Base-by-base conservation (phyloP, 2,329 filamentous ascomycete species). In the Microdochium paspali region DNA sequence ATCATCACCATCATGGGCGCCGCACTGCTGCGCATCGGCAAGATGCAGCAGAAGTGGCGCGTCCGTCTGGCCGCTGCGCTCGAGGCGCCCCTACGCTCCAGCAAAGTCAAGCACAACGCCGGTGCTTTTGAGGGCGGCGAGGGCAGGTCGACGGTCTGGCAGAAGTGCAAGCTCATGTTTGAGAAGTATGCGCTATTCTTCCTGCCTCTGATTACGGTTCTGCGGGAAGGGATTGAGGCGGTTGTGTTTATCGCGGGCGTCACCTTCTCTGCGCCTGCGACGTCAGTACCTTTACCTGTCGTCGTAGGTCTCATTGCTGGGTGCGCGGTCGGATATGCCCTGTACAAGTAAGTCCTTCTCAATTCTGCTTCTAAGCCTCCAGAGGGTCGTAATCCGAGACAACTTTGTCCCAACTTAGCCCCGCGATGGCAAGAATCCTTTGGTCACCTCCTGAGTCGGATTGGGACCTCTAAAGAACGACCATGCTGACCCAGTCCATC, bases 171-270 rank as follows among this genome's bases (percentile, higher is more conserved):
- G 66, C 66, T 70, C 47, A 86, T 79, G 68, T 66, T 73, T 20
- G 84, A 90, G 63, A 89, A 86, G 63, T 93, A 95, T 60, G 80
- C 84, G 58, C 88, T 95, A 85, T 93, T 94, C 62, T 66, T 87
- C 43, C 70, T 95, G 47, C 90, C 90, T 1, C 93, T 95, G 65
- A 76, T 95, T 61, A 95, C 89, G 0, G 85, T 93, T n/a, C 68
- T 95, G 15, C 75, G 90, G 30, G 89, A 95, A 63, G 90, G 89
- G 3, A 77, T 95, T 24, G 90, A 95, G 63, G 87, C 85, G 0
- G 84, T 95, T 30, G 78, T 95, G 23, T 95, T 94, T 63, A 81
- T 94, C 46, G 87, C 87, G n/a, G 90, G 89, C 20, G 89, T 95
- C 4, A 84, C 85, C 2, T 81, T 95, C 47, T 79, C 82, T 1